Base-by-base conservation (phyloP, 73 alveolate species). In the Tetrahymena elliotti region DNA sequence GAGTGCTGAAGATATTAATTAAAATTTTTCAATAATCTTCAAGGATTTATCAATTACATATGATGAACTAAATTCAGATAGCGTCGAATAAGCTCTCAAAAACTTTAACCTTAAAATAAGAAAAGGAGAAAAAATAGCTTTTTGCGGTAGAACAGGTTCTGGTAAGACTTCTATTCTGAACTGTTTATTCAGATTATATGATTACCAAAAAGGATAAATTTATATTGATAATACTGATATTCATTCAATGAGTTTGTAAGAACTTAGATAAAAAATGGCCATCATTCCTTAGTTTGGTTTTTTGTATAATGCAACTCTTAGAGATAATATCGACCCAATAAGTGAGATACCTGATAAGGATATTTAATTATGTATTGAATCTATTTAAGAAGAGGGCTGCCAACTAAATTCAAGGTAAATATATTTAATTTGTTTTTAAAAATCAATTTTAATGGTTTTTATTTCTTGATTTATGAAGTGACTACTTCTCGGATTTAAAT, bases 131-230 rank as follows among this genome's bases (percentile, higher is more conserved):
- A 98, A 98, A 97, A 94, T 97, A 27, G 99, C 99, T n/a, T 96
- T 98, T 36, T 98, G 96, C 33, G 99, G 99, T 18, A 97, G 99
- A 96, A 98, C 99, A 27, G 99, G 99, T 53, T 95, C 99, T 95
- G 99, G 99, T 6, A 98, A 98, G 95, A 96, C 98, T 34, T 96
- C 99, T 22, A 97, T 98, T 68, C 96, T 97, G 37, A 94, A 96
- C 37, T 95, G 97, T 31, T 83, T 98, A 33, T 96, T 97, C 35
- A 97, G 99, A 83, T 94, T 98, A 16, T 82, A 96, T n/a, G 97
- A 96, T 54, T 96, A 96, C 37, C 38, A 94, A 94, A 82, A 84
- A 35, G 96, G 96, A 38, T 27, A 82, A 35, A 94, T 94, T 1
- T 40, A 36, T 9, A 97, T 98, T 68, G 98, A 98, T 97, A 98